Conservation (phyloP, 2,329 filamentous ascomycete genomes). For the Passalora sequoiae region DNA sequence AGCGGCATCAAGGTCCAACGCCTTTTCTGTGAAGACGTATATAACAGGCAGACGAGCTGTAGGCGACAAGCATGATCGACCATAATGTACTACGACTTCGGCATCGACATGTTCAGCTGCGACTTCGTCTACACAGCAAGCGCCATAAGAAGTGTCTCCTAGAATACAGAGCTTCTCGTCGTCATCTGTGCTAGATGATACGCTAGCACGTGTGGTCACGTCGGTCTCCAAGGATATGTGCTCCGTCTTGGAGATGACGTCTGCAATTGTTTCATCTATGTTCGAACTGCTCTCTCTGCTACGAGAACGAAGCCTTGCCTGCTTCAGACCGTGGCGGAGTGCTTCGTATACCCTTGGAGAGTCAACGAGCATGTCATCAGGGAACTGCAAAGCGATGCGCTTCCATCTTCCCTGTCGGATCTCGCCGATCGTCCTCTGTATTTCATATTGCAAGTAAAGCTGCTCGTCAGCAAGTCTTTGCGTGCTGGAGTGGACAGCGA, state of each 20-base stretch:
- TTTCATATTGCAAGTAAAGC: constrained; percentile 74
- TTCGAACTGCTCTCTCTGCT: background rate
- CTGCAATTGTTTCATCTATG: background rate
- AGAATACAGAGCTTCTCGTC: constrained; percentile 68
- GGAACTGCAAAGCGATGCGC: constrained; percentile 87
- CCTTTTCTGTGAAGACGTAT: constrained; percentile 77
- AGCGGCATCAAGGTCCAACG: constrained; percentile 58
- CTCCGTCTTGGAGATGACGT: constrained; percentile 11
- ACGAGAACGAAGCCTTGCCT: constrained; percentile 3
- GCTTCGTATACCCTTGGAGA: constrained; percentile 71
- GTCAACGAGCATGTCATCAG: constrained; percentile 85
- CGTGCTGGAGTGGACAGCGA: constrained; percentile 28
- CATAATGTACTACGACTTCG: constrained; percentile 90
- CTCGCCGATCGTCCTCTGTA: constrained; percentile 70
- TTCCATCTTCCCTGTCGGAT: constrained; percentile 67
- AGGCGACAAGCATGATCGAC: constrained; percentile 83
- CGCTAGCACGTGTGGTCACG: background rate
- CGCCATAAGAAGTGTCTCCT: constrained; percentile 92
- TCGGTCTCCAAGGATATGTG: constrained; percentile 8
- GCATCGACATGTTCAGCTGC: constrained; percentile 90
- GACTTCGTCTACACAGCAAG: constrained; percentile 95
- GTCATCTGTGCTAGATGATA: constrained; percentile 24
- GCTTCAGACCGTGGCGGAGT: constrained; percentile 50
- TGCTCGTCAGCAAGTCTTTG: constrained; percentile 58
- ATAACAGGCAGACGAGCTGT: constrained; percentile 82